Conservation (phyloP, 208 protist species). For the Wallacemonas sp. region DNA sequence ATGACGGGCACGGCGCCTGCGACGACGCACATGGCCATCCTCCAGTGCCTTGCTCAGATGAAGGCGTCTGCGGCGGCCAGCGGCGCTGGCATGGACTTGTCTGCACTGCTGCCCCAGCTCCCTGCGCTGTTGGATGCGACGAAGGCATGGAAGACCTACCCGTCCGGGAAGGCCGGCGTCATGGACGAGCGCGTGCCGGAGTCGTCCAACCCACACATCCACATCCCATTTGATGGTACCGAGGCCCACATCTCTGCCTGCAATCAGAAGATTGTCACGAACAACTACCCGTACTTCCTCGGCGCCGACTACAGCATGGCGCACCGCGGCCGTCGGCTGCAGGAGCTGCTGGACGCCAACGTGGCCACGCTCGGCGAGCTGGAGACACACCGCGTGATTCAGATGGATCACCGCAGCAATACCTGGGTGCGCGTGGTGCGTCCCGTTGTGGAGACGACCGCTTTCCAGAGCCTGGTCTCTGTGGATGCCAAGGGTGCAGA, state of each 20-base stretch:
- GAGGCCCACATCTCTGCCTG: conserved; percentile 36
- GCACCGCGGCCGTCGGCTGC: conserved; percentile 39
- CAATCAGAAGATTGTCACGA: conserved; percentile 46
- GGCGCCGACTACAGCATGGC: conserved; percentile 37
- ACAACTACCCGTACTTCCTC: conserved; percentile 40
- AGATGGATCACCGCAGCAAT: conserved; percentile 51
- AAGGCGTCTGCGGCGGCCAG: background rate
- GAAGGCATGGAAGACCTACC: conserved; percentile 23
- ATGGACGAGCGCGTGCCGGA: conserved; percentile 17
- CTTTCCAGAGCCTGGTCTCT: conserved; percentile 16
- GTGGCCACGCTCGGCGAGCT: conserved; percentile 12
- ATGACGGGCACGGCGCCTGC: background rate
- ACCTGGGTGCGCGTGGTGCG: conserved; percentile 30
- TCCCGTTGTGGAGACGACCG: conserved; percentile 17
- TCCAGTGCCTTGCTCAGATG: background rate
- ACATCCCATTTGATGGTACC: conserved; percentile 27
- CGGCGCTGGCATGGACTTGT: conserved; percentile 8
- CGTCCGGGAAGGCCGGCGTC: conserved; percentile 11
- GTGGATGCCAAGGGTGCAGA: conserved; percentile 10
- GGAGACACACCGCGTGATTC: conserved; percentile 33
- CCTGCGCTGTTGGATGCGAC: background rate
- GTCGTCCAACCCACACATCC: conserved; percentile 28
- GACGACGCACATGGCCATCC: background rate
- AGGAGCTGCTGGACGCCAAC: conserved; percentile 30
- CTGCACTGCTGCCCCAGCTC: conserved; percentile 10